Conservation (phyloP, 108 stramenopile genomes). For the Epithemia pelagica region DNA sequence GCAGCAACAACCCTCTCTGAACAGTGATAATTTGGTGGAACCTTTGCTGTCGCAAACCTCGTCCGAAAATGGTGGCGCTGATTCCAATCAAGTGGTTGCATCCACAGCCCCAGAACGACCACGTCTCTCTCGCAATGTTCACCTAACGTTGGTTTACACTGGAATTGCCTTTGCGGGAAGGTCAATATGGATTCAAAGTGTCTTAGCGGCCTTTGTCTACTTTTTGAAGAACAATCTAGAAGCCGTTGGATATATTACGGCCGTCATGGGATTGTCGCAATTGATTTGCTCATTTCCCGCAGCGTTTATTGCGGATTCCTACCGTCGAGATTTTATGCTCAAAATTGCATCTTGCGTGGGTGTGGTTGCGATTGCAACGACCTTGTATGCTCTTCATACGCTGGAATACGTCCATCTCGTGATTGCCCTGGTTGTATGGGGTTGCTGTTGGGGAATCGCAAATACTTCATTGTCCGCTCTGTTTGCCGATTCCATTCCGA, state of each 20-base stretch:
- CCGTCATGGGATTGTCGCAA: conserved; percentile 43
- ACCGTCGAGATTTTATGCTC: conserved; percentile 33
- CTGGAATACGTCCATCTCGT: conserved; percentile 17
- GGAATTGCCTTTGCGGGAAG: conserved; percentile 31
- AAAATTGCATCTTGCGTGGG: conserved; percentile 29
- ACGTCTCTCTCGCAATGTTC: not conserved
- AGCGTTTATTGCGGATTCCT: conserved; percentile 36
- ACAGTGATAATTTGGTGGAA: not conserved
- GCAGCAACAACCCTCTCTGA: too few species aligned
- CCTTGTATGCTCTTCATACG: conserved; percentile 14
- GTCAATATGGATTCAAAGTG: conserved; percentile 46
- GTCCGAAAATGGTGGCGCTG: not conserved
- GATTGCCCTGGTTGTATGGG: conserved; percentile 30
- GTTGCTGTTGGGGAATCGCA: conserved; percentile 41
- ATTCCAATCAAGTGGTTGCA: not conserved
- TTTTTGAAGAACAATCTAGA: conserved; percentile 27
- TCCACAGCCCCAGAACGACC: not conserved
- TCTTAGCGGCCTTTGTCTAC: conserved; percentile 39
- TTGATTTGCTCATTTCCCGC: conserved; percentile 32
- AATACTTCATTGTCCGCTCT: conserved; percentile 38
- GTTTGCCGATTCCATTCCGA: conserved; percentile 44
- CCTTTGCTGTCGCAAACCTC: not conserved
- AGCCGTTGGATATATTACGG: conserved; percentile 41
- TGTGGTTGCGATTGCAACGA: conserved; percentile 13
- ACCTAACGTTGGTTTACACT: conserved; percentile 19